These are phyloP conservation scores for Echinochloa phyllopogon DNA, from an alignment of 176 grass and related monocot genomes.

Conservation along the genomic window DNA sequence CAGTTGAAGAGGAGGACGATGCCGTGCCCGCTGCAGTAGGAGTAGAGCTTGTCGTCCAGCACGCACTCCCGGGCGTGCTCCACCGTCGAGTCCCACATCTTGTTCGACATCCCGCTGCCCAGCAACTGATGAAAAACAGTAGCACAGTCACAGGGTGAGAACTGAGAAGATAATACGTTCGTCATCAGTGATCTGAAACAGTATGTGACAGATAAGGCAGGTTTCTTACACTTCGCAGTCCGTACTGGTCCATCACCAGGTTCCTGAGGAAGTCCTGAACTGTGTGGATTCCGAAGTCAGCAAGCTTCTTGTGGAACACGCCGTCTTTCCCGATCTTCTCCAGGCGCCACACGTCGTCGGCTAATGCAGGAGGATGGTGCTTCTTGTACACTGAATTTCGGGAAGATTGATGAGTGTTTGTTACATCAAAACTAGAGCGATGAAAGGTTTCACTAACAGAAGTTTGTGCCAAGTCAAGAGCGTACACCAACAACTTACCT, in stretches of 20 bases:
- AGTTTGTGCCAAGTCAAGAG: background rate
- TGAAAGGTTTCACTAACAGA: background rate
- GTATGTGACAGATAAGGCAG: background rate
- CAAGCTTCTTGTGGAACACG: conserved; percentile 84
- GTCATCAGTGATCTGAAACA: background rate
- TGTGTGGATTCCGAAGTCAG: conserved; percentile 66
- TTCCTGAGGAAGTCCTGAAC: conserved; percentile 86
- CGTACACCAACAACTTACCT: conserved; percentile 50
- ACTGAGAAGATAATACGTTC: background rate
- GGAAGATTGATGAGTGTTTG: background rate
- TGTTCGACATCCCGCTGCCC: conserved; percentile 84
- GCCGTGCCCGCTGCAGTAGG: conserved; percentile 60
- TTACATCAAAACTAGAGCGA: background rate
- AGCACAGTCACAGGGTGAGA: background rate
- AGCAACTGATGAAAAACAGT: conserved; percentile 59
- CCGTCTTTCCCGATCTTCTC: conserved; percentile 91
- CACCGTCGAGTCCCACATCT: conserved; percentile 82
- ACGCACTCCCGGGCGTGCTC: conserved; percentile 76
- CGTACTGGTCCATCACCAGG: conserved; percentile 70
- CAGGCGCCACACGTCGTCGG: conserved; percentile 78
- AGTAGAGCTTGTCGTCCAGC: conserved; percentile 72
- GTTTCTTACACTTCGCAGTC: conserved; percentile 63
- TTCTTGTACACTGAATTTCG: conserved; percentile 76
- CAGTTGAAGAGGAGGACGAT: conserved; percentile 66
- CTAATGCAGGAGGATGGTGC: conserved; percentile 72